These are phyloP conservation scores for Beauveria brongniartii DNA, from an alignment of 2,329 filamentous ascomycete genomes.

Conservation along the genomic window DNA sequence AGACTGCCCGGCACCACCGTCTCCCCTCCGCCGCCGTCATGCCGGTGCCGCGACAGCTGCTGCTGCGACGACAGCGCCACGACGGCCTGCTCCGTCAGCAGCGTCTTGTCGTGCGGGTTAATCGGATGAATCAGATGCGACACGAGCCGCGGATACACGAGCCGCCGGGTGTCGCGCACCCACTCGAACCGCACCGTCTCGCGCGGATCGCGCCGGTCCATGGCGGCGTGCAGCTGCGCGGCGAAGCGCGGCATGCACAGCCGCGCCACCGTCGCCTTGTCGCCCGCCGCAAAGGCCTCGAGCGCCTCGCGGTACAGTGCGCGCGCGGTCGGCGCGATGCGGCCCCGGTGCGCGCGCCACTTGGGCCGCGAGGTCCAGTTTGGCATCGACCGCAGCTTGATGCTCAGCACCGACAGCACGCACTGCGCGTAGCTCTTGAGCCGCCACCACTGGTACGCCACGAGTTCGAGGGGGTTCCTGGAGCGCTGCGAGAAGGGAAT, in stretches of 20 bases:
- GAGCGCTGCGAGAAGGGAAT: conserved; percentile 31
- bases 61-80: conserved; percentile 52
- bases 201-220: conserved; percentile 41
- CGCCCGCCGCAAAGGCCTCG: conserved; percentile 50
- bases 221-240: conserved; percentile 41
- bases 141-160: conserved; percentile 40
- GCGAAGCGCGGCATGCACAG: conserved; percentile 48
- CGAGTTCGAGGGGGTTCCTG: conserved; percentile 19
- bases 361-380: conserved; percentile 31
- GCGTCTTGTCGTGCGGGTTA: conserved; percentile 31
- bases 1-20: conserved; percentile 36
- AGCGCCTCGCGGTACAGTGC: conserved; percentile 55
- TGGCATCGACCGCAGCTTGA: conserved; percentile 39
- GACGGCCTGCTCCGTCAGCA: conserved; percentile 43
- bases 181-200: conserved; percentile 47
- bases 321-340: conserved; percentile 45
- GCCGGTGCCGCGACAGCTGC: conserved; percentile 36
- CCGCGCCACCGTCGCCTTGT: conserved; percentile 39
- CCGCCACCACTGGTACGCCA: conserved; percentile 30
- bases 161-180: conserved; percentile 36
- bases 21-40: conserved; percentile 18
- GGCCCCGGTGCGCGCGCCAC: conserved; percentile 34
- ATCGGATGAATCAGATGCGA: conserved; percentile 46
- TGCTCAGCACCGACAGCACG: conserved; percentile 25
- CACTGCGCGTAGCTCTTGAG: conserved; percentile 28